phyloP scores from a whole-genome alignment of 2,329 filamentous ascomycete species.

The Fusarium guadeloupense region DNA sequence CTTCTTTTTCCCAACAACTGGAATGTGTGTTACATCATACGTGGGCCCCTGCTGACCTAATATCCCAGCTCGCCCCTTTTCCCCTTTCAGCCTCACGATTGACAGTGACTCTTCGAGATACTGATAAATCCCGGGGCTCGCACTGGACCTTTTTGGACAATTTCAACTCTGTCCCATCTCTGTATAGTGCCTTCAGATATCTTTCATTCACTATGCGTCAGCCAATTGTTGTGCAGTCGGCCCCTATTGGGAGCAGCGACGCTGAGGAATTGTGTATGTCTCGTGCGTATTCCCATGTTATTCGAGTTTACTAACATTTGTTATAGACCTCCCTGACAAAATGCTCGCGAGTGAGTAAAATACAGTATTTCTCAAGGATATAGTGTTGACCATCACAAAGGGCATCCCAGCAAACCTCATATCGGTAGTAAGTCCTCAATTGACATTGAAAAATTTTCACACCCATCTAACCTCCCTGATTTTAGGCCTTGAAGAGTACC shows the following conservation, averaged over 20 bases:
- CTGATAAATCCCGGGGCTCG: slow-evolving; percentile 7
- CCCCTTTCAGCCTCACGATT: slow-evolving; percentile 22
- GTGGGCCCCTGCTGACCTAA: slow-evolving; percentile 27
- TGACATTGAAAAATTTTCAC: not conserved
- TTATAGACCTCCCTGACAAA: slow-evolving; percentile 30
- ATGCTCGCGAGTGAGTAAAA: slow-evolving; percentile 33
- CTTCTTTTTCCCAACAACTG: not conserved
- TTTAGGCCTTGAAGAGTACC: slow-evolving; percentile 68
- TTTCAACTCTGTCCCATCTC: not conserved
- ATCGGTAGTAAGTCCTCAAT: slow-evolving; percentile 21
- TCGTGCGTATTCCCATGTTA: not conserved
- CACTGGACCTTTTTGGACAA: not conserved
- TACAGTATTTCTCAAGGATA: not conserved
- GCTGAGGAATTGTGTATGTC: slow-evolving; percentile 33
- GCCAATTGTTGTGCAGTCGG: not conserved
- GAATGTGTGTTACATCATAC: slow-evolving; percentile 8
- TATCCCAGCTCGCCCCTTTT: slow-evolving; percentile 23
- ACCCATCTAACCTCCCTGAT: not conserved
- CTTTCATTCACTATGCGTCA: slow-evolving; percentile 19
- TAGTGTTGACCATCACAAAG: slow-evolving; percentile 18
- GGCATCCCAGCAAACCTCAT: slow-evolving; percentile 35
- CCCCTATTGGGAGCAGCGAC: slow-evolving; percentile 5
- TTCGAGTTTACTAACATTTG: not conserved
- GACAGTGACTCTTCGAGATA: not conserved
- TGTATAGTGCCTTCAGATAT: not conserved